Base-by-base conservation (phyloP, 2,329 filamentous ascomycete species). In the Diaporthe ilicicola region DNA sequence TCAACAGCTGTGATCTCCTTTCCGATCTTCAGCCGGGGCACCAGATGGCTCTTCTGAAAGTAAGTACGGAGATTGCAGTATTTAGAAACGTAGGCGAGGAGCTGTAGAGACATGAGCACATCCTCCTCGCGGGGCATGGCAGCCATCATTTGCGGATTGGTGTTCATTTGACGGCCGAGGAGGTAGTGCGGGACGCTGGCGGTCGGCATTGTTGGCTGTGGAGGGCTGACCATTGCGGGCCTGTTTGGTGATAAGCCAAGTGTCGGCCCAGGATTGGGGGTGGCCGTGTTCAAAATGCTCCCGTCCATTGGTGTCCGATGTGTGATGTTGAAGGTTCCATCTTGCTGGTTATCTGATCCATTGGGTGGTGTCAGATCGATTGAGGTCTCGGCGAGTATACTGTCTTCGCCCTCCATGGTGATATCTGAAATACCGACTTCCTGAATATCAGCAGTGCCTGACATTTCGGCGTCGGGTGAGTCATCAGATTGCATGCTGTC, bases 61-160 rank as follows among this genome's bases (percentile, higher is more conserved):
- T 98, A 99, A 5, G 94, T 92, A 22, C 96, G 91, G 37, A 99
- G 89, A 76, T 97, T 97, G 86, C 96, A 98, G 83, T 99, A 99
- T 82, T 99, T 99, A 29, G 95, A 98, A 70, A 99, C 95, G 80
- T 99, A 99, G 19, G 96, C 96, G 55, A 99, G 88, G 24, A 99
- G 89, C 82, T 99, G 96, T 46, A 99, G 87, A 7, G 96, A 98
- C 95, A 99, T 98, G 74, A 99, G 86, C 2, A 99, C 96, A 77
- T 99, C 96, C 81, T 99, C 96, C 77, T 99, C 96, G 64, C 96
- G 91, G 12, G 96, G 96, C 93, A 98, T 97, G 13, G 94, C 92
- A 34, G 95, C 93, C 39, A 97, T 85, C 76, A 97, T 91, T 75
- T 92, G 91, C 19, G 92, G 89, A 77, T 90, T 89, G 32, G 93